Conservation (phyloP, 1,284 basidiomycete species). For the Fomitopsis betulina region DNA sequence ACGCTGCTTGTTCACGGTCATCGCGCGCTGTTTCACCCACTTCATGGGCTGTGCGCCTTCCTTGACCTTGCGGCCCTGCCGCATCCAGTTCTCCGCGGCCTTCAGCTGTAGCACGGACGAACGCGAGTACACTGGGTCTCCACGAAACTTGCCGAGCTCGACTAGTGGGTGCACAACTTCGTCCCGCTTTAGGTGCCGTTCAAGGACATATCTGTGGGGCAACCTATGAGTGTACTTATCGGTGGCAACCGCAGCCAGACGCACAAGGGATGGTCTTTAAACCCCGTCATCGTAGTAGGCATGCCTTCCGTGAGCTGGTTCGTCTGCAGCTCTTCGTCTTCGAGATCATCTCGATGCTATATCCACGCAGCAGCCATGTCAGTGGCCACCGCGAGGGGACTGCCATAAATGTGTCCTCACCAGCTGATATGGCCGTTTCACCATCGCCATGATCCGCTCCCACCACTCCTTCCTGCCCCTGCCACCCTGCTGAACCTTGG, state of each 20-base stretch:
- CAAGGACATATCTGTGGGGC: conserved; percentile 74
- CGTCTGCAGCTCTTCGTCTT: conserved; percentile 88
- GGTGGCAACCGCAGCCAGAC: conserved; percentile 17
- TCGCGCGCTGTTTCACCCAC: conserved; percentile 82
- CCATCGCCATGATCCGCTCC: conserved; percentile 58
- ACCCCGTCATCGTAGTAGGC: conserved; percentile 87
- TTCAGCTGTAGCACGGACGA: conserved; percentile 81
- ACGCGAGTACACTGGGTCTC: conserved; percentile 90
- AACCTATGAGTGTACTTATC: not conserved
- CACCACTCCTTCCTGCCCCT: conserved; percentile 84
- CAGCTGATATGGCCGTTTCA: conserved; percentile 75
- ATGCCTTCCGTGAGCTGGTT: conserved; percentile 88
- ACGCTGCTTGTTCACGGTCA: conserved; percentile 79
- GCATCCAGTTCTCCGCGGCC: conserved; percentile 94
- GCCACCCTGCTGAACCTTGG: conserved; percentile 75
- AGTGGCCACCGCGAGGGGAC: not conserved
- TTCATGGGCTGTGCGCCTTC: conserved; percentile 85
- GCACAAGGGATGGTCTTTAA: conserved; percentile 94
- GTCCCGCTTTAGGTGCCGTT: conserved; percentile 84
- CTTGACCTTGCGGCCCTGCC: conserved; percentile 74
- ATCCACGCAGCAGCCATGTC: not conserved
- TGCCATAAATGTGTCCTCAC: conserved; percentile 39
- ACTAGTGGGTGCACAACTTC: conserved; percentile 85
- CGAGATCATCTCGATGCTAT: conserved; percentile 87
- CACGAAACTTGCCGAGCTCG: conserved; percentile 89